These are phyloP conservation scores for Alternaria brassicicola DNA, from an alignment of 2,329 filamentous ascomycete species.

Conservation along the genomic window DNA sequence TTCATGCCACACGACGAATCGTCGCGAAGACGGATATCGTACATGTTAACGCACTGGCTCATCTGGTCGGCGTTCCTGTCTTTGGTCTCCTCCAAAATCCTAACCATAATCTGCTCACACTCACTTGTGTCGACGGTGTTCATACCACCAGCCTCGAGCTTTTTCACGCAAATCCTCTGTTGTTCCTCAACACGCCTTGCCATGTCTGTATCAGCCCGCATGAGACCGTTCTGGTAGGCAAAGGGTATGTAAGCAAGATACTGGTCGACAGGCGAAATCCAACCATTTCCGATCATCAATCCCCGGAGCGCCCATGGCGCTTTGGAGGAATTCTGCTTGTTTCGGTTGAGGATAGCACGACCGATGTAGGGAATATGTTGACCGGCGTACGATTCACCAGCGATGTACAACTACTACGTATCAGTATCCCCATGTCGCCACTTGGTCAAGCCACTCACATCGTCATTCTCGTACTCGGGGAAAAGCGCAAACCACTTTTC, in stretches of 20 bases:
- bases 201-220: slow-evolving; percentile 69
- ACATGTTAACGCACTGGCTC: slow-evolving; percentile 86
- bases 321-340: slow-evolving; percentile 61
- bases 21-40: slow-evolving; percentile 88
- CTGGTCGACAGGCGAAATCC: slow-evolving; percentile 90
- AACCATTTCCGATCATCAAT: slow-evolving; percentile 93
- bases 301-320: slow-evolving; percentile 79
- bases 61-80: slow-evolving; percentile 60
- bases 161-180: slow-evolving; percentile 69
- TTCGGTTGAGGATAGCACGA: slow-evolving; percentile 86
- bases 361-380: slow-evolving; percentile 98
- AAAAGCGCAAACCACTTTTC: slow-evolving; percentile 92
- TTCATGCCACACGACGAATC: slow-evolving; percentile 90
- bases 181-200: slow-evolving; percentile 71
- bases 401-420: slow-evolving; percentile 76
- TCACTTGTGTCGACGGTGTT: slow-evolving; percentile 68
- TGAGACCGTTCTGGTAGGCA: slow-evolving; percentile 75
- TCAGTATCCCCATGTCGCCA: slow-evolving; percentile 17
- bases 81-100: slow-evolving; percentile 71
- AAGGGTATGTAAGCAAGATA: slow-evolving; percentile 86
- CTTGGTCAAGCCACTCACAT: slow-evolving; percentile 66
- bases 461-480: slow-evolving; percentile 87
- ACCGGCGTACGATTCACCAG: slow-evolving; percentile 95
- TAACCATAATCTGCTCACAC: slow-evolving; percentile 79
- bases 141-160: slow-evolving; percentile 63